A percentile compares a stretch with the other conserved stretches of the same genome.
phyloP scores from a whole-genome alignment of 352 stramenopile genomes.

The Phytophthora citricola region DNA sequence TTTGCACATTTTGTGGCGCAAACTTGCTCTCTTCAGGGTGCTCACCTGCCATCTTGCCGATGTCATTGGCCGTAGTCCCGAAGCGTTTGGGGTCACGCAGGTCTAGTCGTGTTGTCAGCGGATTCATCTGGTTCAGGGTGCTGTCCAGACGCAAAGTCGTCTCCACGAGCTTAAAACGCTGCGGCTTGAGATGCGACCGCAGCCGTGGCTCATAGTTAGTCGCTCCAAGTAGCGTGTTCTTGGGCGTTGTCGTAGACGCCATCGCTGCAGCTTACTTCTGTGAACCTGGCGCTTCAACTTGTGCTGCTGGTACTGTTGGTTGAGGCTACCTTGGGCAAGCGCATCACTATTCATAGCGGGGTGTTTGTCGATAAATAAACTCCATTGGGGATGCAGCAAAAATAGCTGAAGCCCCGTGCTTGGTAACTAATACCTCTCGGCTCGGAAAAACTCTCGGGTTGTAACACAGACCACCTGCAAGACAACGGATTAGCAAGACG shows the following conservation, averaged over 20 bases:
- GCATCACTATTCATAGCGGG: constrained; percentile 35
- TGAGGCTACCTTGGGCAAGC: neutral
- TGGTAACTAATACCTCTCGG: constrained; percentile 4
- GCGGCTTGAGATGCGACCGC: constrained; percentile 76
- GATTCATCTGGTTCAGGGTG: constrained; percentile 66
- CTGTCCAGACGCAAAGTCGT: constrained; percentile 66
- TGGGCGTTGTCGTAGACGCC: constrained; percentile 56
- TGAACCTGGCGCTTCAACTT: constrained; percentile 19
- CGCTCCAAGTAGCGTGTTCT: constrained; percentile 77
- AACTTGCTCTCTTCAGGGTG: constrained; percentile 75
- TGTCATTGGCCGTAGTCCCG: constrained; percentile 64
- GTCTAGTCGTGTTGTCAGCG: constrained; percentile 63
- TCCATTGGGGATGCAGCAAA: neutral
- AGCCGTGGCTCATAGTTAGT: constrained; percentile 75
- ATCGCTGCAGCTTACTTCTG: constrained; percentile 35
- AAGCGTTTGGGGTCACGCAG: constrained; percentile 63
- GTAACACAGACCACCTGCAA: neutral
- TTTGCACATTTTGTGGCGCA: constrained; percentile 77
- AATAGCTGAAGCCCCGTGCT: constrained; percentile 3
- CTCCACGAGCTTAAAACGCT: constrained; percentile 83
- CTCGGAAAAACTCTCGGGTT: neutral
- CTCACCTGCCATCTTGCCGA: constrained; percentile 49
- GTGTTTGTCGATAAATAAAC: constrained; percentile 11
- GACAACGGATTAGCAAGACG: neutral
- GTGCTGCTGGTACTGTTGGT: neutral